Evolutionary conservation across 805 yeast genomes (phyloP).

Genomic region (Saturnispora saitoi): DNA sequence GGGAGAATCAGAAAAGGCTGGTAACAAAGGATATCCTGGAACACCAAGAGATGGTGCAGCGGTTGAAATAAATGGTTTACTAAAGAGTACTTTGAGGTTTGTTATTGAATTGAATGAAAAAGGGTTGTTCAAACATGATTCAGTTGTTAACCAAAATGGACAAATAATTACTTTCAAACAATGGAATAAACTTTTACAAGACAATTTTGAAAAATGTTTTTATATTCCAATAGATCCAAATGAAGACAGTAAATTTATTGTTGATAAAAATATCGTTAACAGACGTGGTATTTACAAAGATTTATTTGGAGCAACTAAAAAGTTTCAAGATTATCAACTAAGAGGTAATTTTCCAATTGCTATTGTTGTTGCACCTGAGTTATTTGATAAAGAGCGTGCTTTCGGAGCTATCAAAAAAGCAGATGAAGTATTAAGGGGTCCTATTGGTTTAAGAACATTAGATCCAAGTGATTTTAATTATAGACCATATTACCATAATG

Average conservation of each 20-base stretch:
- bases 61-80: conserved; percentile 78
- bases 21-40: conserved; percentile 88
- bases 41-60: conserved; percentile 98
- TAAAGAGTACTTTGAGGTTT: conserved; percentile 79
- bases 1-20: conserved; percentile 88
- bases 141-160: conserved; percentile 55
- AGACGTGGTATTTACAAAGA: conserved; percentile 95
- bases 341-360: conserved; percentile 92
- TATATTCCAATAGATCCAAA: conserved; percentile 60
- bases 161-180: conserved; percentile 43
- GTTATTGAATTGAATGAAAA: conserved; percentile 48
- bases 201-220: conserved; percentile 70
- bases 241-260: conserved; percentile 52
- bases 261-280: conserved; percentile 61
- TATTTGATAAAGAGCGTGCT: conserved; percentile 59
- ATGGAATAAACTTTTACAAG: conserved; percentile 67
- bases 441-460: conserved; percentile 82
- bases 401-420: conserved; percentile 59
- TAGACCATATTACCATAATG: conserved; percentile 78
- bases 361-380: conserved; percentile 89
- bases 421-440: conserved; percentile 71
- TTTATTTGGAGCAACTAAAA: conserved; percentile 69
- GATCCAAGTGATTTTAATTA: conserved; percentile 92
- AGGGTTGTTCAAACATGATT: conserved; percentile 48
- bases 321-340: conserved; percentile 87